phyloP scores from a whole-genome alignment of 2,329 filamentous ascomycete genomes.

The Paramyrothecium roridum region DNA sequence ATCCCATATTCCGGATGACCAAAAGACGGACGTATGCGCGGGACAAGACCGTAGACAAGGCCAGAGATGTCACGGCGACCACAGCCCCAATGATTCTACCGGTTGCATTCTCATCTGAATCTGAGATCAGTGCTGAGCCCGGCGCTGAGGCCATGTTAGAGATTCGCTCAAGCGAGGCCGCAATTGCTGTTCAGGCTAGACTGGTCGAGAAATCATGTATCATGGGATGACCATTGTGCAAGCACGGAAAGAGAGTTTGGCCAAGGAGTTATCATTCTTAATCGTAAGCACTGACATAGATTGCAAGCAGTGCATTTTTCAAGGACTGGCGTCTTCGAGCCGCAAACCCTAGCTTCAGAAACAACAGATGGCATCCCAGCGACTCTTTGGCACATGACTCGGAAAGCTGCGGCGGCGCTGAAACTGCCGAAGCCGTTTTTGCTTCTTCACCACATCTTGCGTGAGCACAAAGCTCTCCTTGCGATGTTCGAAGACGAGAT shows the following conservation, averaged over 20 bases:
- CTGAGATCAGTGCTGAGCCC: conserved; percentile 13
- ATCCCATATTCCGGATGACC: conserved; percentile 44
- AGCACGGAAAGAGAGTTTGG: not conserved
- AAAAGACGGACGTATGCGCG: conserved; percentile 42
- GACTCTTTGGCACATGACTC: not conserved
- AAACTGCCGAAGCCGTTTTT: not conserved
- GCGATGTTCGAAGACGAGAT: not conserved
- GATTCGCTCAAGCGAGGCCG: not conserved
- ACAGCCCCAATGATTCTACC: conserved; percentile 36
- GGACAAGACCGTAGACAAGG: conserved; percentile 33
- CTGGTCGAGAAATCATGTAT: not conserved
- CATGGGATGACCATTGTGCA: not conserved
- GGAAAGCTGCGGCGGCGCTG: not conserved
- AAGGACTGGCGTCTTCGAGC: not conserved
- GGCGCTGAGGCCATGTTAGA: conserved; percentile 11
- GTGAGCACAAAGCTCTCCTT: not conserved
- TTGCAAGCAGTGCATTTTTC: not conserved
- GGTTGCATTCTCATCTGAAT: conserved; percentile 31
- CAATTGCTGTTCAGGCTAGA: not conserved
- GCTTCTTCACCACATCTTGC: not conserved
- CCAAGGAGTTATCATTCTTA: too few species aligned
- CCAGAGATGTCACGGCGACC: conserved; percentile 30
- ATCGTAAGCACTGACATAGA: not conserved
- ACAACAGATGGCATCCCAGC: not conserved
- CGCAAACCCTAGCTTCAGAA: not conserved